phyloP scores from a whole-genome alignment of 1,139 yeast genomes.

The Candida tropicalis region DNA sequence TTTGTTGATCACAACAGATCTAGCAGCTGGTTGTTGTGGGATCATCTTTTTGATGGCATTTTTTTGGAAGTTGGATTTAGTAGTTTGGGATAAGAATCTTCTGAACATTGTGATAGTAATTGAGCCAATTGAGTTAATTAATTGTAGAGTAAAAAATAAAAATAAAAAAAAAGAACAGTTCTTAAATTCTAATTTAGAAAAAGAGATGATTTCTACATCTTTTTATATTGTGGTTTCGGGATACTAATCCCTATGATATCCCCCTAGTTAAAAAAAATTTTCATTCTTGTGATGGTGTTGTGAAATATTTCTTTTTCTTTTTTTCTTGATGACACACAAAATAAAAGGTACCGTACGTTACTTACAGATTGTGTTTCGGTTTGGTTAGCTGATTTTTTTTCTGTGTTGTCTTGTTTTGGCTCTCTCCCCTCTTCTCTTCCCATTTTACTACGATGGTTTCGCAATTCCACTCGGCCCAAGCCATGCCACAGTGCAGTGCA shows the following conservation, averaged over 20 bases:
- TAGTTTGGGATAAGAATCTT: conserved; percentile 15
- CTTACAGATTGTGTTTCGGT: too few species aligned
- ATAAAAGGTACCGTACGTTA: background rate
- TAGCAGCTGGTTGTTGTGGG: conserved; percentile 6
- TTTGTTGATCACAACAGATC: conserved; percentile 17
- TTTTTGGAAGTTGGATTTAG: conserved; percentile 13
- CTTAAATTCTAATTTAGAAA: background rate
- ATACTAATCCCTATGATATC: background rate
- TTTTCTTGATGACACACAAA: conserved; percentile 1
- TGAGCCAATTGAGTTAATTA: background rate
- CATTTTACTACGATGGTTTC: background rate
- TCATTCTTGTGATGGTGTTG: background rate
- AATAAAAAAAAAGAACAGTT: background rate
- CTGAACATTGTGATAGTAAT: conserved; percentile 7
- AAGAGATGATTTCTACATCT: background rate
- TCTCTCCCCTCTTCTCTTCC: background rate
- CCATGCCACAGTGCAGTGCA: background rate
- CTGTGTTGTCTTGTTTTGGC: too few species aligned
- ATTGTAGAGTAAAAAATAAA: background rate
- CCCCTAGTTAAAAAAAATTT: background rate
- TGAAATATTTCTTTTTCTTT: background rate
- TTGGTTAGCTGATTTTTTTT: conserved; percentile 2
- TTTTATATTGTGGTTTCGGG: background rate
- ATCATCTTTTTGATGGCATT: conserved; percentile 13
- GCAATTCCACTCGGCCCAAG: conserved; percentile 2